Conservation (phyloP, 768 basidiomycete species). For the Boletus eberwhitei region DNA sequence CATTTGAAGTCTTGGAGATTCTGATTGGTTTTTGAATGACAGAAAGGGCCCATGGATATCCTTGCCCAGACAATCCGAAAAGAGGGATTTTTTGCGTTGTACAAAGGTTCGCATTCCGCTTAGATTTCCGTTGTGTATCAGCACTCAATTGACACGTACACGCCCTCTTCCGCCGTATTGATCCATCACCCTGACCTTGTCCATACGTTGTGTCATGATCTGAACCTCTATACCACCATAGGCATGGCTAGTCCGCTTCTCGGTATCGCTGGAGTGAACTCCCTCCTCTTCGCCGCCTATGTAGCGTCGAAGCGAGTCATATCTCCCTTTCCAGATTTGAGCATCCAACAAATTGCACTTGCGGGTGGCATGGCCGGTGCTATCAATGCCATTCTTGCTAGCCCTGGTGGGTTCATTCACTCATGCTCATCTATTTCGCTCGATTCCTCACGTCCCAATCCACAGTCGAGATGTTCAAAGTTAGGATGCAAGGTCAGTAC, state of each 20-base stretch:
- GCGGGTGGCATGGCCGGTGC: slow-evolving; percentile 95
- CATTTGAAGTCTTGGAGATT: background rate
- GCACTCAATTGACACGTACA: background rate
- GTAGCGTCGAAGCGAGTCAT: slow-evolving; percentile 76
- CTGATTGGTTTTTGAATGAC: background rate
- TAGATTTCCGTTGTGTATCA: background rate
- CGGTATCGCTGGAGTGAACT: slow-evolving; percentile 95
- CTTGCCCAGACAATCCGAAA: slow-evolving; percentile 72
- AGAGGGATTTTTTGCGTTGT: slow-evolving; percentile 91
- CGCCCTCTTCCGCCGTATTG: too few relatives aligned
- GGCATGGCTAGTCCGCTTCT: slow-evolving; percentile 90
- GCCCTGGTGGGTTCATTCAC: slow-evolving; percentile 59
- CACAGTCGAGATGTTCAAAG: slow-evolving; percentile 96
- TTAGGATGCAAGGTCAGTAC: slow-evolving; percentile 96
- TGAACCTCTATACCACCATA: background rate
- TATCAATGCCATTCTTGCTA: slow-evolving; percentile 84
- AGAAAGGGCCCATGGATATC: slow-evolving; percentile 96
- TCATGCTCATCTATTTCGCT: background rate
- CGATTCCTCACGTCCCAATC: background rate
- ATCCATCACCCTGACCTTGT: background rate
- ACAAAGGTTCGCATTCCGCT: slow-evolving; percentile 65
- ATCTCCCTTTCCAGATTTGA: slow-evolving; percentile 84
- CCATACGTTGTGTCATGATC: background rate
- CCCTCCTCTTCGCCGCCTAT: slow-evolving; percentile 90
- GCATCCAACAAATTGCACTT: slow-evolving; percentile 71